Percentiles rank a stretch among this genome's conserved stretches.
phyloP scores from a whole-genome alignment of 2,329 filamentous ascomycete species.

The Claviceps citrina region DNA sequence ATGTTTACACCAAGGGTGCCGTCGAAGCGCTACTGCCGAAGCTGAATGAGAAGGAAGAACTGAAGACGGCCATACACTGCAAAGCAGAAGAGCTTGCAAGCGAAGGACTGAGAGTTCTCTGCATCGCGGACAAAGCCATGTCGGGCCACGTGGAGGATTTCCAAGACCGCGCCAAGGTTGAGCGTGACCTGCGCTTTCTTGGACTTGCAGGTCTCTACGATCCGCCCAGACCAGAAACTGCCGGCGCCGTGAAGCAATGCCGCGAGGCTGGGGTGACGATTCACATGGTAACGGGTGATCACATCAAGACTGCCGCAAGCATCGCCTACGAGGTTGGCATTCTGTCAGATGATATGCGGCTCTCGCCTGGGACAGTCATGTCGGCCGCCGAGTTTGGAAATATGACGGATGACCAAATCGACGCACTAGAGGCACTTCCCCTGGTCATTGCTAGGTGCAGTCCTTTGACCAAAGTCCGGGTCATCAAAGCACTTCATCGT shows the following conservation, averaged over 20 bases:
- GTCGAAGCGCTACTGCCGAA: conserved; percentile 41
- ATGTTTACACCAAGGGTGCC: conserved; percentile 43
- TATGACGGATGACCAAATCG: conserved; percentile 46
- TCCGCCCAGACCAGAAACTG: conserved; percentile 52
- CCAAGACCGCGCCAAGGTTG: conserved; percentile 36
- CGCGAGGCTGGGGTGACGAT: conserved; percentile 47
- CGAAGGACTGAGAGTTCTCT: conserved; percentile 53
- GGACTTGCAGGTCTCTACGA: conserved; percentile 60
- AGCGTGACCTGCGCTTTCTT: conserved; percentile 45
- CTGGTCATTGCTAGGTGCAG: conserved; percentile 56
- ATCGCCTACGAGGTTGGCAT: conserved; percentile 53
- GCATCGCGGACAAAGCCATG: conserved; percentile 41
- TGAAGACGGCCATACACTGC: conserved; percentile 30
- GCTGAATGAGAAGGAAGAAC: conserved; percentile 30
- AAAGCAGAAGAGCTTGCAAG: conserved; percentile 41
- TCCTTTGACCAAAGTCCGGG: conserved; percentile 56
- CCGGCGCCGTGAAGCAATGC: conserved; percentile 42
- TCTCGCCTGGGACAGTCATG: conserved; percentile 37
- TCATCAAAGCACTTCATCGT: conserved; percentile 59
- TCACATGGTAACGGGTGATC: conserved; percentile 56
- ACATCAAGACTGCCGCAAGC: conserved; percentile 50
- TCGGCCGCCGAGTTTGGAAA: conserved; percentile 47
- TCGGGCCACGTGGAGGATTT: conserved; percentile 20
- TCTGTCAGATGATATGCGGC: conserved; percentile 22
- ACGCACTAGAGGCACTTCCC: conserved; percentile 43